Base-by-base conservation (phyloP, 2,329 filamentous ascomycete species). In the Fusarium sp. region DNA sequence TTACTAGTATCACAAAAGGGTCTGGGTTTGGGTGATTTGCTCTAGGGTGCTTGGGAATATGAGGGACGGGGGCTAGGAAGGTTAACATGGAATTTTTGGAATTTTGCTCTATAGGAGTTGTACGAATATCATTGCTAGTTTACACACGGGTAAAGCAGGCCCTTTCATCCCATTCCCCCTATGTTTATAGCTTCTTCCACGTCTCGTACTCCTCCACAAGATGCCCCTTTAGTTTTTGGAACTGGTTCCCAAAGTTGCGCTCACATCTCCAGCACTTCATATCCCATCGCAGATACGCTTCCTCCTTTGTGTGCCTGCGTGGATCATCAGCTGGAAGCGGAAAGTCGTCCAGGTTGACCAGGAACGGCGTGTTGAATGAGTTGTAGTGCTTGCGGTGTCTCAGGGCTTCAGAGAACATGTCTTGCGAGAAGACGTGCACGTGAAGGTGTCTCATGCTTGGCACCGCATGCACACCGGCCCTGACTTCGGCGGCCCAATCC, bases 371-470 rank as follows among this genome's bases (percentile, higher is more conserved):
- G 31, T 88, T 89, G 80, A 98, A 98, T 68, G 92, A 96, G 76
- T 96, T 93, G 81, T 98, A 98, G 80, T 98, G 96, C 78, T 94
- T 95, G 68, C 89, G 86, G 76, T 95, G 90, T 80, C 91, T 93
- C 79, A 98, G 71, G 44, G 85, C 86, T 13, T 87, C 85, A 37
- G 91, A 93, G 73, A 89, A 85, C 84, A 93, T 91, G 77, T 99
- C 96, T 20, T 88, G 84, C 38, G 92, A 93, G 59, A 98, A 81
- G 29, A 98, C 89, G 79, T 99, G 96, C 6, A 98, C 85, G 80
- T 99, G 96, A 56, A 98, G 77, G 78, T 98, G 93, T 68, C 88
- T 91, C 96, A 99, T 98, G 57, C 91, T 94, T 5, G 96, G 96
- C 71, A 91, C 89, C 5, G 93, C 92, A 80, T 99, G 96, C 10